Percentiles rank a stretch among this genome's conserved stretches.
phyloP scores from a whole-genome alignment of 179 eudicot species.

The Nepenthes alata region DNA sequence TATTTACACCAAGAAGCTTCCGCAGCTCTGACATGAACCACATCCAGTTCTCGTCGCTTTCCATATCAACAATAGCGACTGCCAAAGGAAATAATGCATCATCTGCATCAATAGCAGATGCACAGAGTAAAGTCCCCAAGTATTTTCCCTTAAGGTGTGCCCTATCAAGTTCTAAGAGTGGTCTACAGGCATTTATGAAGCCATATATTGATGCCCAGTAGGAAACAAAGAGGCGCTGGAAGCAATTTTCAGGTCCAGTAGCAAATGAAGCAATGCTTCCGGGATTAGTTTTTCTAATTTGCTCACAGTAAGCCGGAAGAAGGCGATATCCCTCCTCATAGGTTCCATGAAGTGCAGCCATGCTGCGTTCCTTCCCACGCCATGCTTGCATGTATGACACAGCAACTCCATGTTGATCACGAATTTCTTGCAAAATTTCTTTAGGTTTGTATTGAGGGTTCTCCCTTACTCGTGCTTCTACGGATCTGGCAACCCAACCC shows the following conservation, averaged over 20 bases:
- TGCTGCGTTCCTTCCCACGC: constrained; percentile 92
- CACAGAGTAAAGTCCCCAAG: constrained; percentile 67
- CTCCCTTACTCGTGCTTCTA: constrained; percentile 64
- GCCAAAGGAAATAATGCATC: constrained; percentile 77
- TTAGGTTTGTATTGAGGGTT: constrained; percentile 89
- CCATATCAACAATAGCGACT: constrained; percentile 71
- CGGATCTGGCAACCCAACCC: constrained; percentile 94
- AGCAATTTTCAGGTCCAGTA: constrained; percentile 56
- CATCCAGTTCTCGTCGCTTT: constrained; percentile 86
- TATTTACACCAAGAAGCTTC: constrained; percentile 62
- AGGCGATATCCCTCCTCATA: constrained; percentile 86
- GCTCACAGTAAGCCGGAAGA: constrained; percentile 89
- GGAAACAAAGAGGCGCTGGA: constrained; percentile 80
- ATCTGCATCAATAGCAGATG: constrained; percentile 79
- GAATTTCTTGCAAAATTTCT: constrained; percentile 91
- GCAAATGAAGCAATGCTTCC: constrained; percentile 86
- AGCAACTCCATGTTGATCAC: constrained; percentile 73
- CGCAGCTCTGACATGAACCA: constrained; percentile 89
- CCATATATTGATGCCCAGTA: constrained; percentile 79
- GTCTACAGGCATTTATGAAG: constrained; percentile 77
- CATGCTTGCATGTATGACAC: constrained; percentile 95
- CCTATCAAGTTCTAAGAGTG: constrained; percentile 70
- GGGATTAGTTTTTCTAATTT: constrained; percentile 66
- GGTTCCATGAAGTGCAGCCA: constrained; percentile 91
- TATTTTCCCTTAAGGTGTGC: constrained; percentile 74